Base-by-base conservation (phyloP, 1,139 yeast genomes). In the Yamadazyma blattariae region DNA sequence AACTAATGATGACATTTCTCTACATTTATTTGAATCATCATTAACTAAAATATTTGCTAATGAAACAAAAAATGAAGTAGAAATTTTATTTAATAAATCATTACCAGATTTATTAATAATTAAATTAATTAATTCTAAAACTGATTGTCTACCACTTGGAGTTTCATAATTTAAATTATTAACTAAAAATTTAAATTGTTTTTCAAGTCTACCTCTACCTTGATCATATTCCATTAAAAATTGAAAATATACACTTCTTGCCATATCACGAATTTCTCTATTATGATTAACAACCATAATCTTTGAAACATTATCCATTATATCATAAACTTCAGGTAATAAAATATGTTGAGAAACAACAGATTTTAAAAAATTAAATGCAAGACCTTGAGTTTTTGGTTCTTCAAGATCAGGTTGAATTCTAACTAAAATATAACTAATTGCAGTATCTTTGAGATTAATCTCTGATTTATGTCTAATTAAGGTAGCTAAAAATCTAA, bases 161-260 rank as follows among this genome's bases (percentile, higher is more conserved):
- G 96, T 82, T 11, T 95, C 92, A 54, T 94, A 94, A 19, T 80
- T 74, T 51, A 94, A 66, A 55, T 94, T 92, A 44, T 78, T 79
- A n/a, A 90, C 84, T 59, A 92, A 69, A 52, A 83, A 82, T 45
- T 82, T 80, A 59, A 90, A 81, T 49, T 87, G 95, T 50, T 82
- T 86, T 46, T 86, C 94, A 35, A 92, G 61, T 46, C 89, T 77
- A 5, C 94, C 90, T 51, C 82, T 76, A 22, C 97, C 90, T 62
- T 92, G 97, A 50, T 95, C 97, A 52, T 87, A 92, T 51, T 89
- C 96, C 82, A 90, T 85, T 51, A 92, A 64, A 51, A 92, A 94
- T 52, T 82, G 92, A 57, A 80, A 85, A 56, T 80, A 94, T 1
- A 86, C 80, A 45, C 87, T 76, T 57, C 97, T 76, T 8, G 97